Base-by-base conservation (phyloP, 345 rosid species). In the Nasturtium officinale region DNA sequence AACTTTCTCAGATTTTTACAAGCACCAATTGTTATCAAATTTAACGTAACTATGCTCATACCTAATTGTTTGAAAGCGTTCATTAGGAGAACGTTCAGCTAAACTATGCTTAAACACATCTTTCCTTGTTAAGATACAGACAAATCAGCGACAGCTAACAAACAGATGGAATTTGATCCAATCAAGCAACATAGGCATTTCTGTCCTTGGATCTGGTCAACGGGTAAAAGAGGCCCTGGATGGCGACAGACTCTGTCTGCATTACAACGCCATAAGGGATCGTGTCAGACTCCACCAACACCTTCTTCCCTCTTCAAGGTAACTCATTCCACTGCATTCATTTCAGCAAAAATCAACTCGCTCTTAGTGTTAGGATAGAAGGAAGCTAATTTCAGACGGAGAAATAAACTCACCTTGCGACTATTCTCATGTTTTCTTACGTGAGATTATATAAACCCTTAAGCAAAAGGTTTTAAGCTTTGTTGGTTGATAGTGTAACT, bases 151-250 rank as follows among this genome's bases (percentile, higher is more conserved):
- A 74, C 65, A 9, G 67, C 67, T 43, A 87, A 84, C 60, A 81
- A 81, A 61, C 77, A 77, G 60, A 81, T 83, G 90, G 89, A 83
- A 74, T 96, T 96, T 78, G 97, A 96, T 82, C 96, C 95, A 26
- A 81, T 90, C 68, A 85, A 88, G 75, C 99, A 92, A 83, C 98
- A 90, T 76, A 82, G 97, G 52, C 91, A 87, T 79, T 96, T 89
- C 80, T 92, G 99, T 81, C 97, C 97, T 18, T 90, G 99, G 99
- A 90, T 92, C 83, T 72, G 79, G 72, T 79, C 97, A 76, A 55
- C 80, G 18, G 80, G 83, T 50, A 76, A 78, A 40, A 77, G 83
- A 47, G 77, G 75, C 65, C 88, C 96, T 65, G 99, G 98, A 37
- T 92, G 98, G 98, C 81, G 85, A 62, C 96, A 82, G 65, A 90